Evolutionary conservation across 129 eudicot species (phyloP).

Genomic region (Helianthus annuus): HanXRQr2.0-SUNRISE NC_035442.2:21234217-21234716

Average conservation of each 20-base stretch:
- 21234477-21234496: neutral
- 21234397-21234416: neutral
- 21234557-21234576: neutral
- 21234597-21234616: neutral
- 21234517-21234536: neutral
- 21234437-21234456: neutral
- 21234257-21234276: neutral
- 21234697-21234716: too few relatives aligned
- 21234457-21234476: neutral
- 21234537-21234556: neutral
- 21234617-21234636: neutral
- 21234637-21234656: neutral
- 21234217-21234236: too few relatives aligned
- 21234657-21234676: neutral
- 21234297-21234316: neutral
- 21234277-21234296: too few relatives aligned
- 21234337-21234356: too few relatives aligned
- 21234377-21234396: neutral
- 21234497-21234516: neutral
- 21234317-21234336: neutral
- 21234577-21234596: neutral
- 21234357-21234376: neutral
- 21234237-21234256: neutral
- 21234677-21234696: neutral
- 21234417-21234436: neutral